Evolutionary conservation across 148 eudicot genomes (phyloP), one percentile per base, ranked within the genome.

Genomic region (Pharnaceum exiguum): DNA sequence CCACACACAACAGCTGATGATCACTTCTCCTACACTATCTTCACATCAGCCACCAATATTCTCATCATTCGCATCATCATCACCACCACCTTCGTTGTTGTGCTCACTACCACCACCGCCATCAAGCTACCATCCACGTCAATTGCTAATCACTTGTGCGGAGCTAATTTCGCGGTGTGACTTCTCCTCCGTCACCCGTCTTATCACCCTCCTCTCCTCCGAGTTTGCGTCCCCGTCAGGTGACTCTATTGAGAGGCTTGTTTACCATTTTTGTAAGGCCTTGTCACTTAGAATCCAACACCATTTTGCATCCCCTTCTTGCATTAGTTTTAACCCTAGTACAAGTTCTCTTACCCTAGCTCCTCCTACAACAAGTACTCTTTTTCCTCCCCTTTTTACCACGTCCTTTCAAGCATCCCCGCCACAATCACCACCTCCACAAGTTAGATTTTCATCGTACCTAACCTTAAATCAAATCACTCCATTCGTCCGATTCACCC

Each of bases 401-500:
- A 21, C 17, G 7, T 0, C 18, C 17, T 38, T 22, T 51, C 27
- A 38, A 49, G 30, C 46, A 28, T 52, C 18, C 16, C 22, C 44
- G 26, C 65, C 31, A 19, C 38, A 46, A 27, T 49, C 12, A 15
- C 46, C 12, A 19, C 60, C 4, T 13, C 24, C 16, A 9, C 22
- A 21, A 35, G 53, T 23, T 24, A 51, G 60, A 16, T 62, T 46
- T 17, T 80, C 93, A 10, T 77, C 97, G 7, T 87, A 84, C 32
- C 59, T 91, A 28, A 66, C 81, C 0, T 79, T 91, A 0, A 91
- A 91, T 60, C 83, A 91, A 57, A 69, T 91, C 2, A 91, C 96
- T 1, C 96, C 97, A 0, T 91, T 87, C 39, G 51, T 82, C 29
- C 68, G 97, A 60, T 91, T 91, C 58, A 77, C 79, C 13, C 97